Percentiles rank a stretch among this genome's conserved stretches.
Conservation (phyloP, 2,329 filamentous ascomycete genomes). For the Talaromyces sp. region DNA sequence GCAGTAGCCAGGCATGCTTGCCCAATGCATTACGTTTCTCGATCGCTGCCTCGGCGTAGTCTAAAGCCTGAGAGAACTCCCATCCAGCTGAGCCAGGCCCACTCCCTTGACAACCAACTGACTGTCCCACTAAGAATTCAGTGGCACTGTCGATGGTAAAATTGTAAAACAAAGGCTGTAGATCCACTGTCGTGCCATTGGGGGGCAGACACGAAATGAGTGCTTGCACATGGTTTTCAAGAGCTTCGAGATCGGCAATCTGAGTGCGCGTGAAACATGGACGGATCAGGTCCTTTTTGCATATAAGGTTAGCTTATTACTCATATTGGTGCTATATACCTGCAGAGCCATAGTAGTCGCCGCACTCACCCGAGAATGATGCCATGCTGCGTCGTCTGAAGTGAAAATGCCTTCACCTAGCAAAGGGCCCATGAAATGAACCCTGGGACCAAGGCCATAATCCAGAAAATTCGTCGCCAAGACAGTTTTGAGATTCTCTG, state of each 20-base stretch:
- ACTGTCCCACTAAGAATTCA: slow-evolving; percentile 78
- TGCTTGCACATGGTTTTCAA: slow-evolving; percentile 72
- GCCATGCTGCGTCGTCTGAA: slow-evolving; percentile 75
- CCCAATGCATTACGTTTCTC: slow-evolving; percentile 29
- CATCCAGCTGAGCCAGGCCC: slow-evolving; percentile 47
- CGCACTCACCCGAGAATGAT: slow-evolving; percentile 56
- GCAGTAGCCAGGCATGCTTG: slow-evolving; percentile 38
- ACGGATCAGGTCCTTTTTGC: slow-evolving; percentile 56
- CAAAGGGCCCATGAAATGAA: slow-evolving; percentile 58
- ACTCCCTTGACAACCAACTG: slow-evolving; percentile 58
- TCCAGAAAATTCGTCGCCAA: slow-evolving; percentile 78
- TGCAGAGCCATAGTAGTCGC: slow-evolving; percentile 43
- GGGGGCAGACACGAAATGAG: slow-evolving; percentile 62
- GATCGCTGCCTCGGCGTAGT: slow-evolving; percentile 32
- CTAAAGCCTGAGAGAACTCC: slow-evolving; percentile 38
- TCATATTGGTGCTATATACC: neutral
- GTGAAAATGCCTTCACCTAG: slow-evolving; percentile 55
- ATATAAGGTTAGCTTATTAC: neutral
- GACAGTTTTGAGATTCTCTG: slow-evolving; percentile 75
- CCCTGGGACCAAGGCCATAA: slow-evolving; percentile 73
- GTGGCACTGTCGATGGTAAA: slow-evolving; percentile 81
- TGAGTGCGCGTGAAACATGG: slow-evolving; percentile 85
- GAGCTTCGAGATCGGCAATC: slow-evolving; percentile 70
- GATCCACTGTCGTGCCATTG: slow-evolving; percentile 56
- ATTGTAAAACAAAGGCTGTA: slow-evolving; percentile 74